Evolutionary conservation across 495 filamentous ascomycete genomes (phyloP).

Genomic region (Daldinia caldariorum): DNA sequence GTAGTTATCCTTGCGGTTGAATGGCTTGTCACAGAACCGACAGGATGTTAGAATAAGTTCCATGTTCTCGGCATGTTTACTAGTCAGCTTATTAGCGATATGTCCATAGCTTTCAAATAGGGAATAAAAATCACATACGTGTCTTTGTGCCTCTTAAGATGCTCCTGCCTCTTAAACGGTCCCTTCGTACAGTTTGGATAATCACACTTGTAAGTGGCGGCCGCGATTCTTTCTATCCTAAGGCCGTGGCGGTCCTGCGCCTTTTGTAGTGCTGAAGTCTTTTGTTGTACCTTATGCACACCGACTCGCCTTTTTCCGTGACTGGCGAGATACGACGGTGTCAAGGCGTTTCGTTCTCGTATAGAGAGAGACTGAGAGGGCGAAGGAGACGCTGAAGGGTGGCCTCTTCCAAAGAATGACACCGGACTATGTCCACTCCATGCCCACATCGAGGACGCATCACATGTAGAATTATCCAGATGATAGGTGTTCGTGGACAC

Average conservation of each 20-base stretch:
- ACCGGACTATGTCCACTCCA: constrained; percentile 40
- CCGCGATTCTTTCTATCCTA: constrained; percentile 39
- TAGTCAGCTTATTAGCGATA: constrained; percentile 22
- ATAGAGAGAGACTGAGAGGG: constrained; percentile 28
- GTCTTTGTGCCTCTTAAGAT: constrained; percentile 71
- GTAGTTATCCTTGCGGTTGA: constrained; percentile 51
- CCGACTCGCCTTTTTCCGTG: constrained; percentile 40
- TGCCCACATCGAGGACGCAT: constrained; percentile 36
- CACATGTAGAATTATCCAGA: constrained; percentile 19
- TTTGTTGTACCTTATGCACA: constrained; percentile 47
- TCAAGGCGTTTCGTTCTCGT: constrained; percentile 25
- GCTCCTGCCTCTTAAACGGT: constrained; percentile 69
- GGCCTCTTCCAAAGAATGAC: constrained; percentile 33
- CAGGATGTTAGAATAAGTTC: constrained; percentile 33
- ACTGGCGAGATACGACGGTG: constrained; percentile 30
- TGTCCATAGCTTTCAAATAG: neutral
- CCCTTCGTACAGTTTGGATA: constrained; percentile 53
- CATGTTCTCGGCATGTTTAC: constrained; percentile 40
- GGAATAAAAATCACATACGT: constrained; percentile 56
- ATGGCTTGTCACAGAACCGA: constrained; percentile 46
- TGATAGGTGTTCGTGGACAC: constrained; percentile 26
- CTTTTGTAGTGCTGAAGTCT: constrained; percentile 49
- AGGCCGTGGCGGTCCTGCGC: constrained; percentile 40
- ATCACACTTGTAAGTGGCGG: constrained; percentile 45
- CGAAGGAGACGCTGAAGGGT: constrained; percentile 36